These are phyloP conservation scores for Hyparrhenia diplandra DNA, from an alignment of 176 grass and related monocot genomes.

Conservation along the genomic window DNA sequence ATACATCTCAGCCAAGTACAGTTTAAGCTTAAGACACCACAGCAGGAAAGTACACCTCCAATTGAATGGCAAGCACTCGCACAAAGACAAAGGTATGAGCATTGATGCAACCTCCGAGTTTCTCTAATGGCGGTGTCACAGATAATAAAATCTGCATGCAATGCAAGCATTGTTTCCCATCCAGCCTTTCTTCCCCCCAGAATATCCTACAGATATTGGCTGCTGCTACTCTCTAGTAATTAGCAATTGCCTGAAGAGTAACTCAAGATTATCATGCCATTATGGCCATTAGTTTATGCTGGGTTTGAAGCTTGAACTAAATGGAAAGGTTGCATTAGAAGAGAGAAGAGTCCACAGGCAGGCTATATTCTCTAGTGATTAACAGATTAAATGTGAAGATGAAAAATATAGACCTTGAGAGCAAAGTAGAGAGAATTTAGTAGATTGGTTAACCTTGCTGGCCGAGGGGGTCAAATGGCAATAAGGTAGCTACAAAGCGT, in stretches of 20 bases:
- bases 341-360: not conserved
- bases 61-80: slow-evolving; percentile 24
- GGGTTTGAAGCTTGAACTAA: not conserved
- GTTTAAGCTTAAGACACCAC: not conserved
- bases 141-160: not conserved
- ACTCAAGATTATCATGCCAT: not conserved
- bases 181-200: not conserved
- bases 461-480: not conserved
- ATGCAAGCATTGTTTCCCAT: not conserved
- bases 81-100: not conserved
- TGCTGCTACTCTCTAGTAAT: not conserved
- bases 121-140: not conserved
- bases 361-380: not conserved
- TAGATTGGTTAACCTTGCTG: slow-evolving; percentile 12
- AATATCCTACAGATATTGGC: not conserved
- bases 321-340: not conserved
- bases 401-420: not conserved
- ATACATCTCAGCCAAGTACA: slow-evolving; percentile 21
- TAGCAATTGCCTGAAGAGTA: not conserved
- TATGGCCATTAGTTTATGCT: slow-evolving; percentile 21
- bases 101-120: not conserved
- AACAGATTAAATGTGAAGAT: not conserved
- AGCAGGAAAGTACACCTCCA: slow-evolving; percentile 14
- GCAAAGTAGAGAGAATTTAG: not conserved
- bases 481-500: slow-evolving; percentile 3